Evolutionary conservation across 495 filamentous ascomycete genomes (phyloP).

Genomic region (Beverwykella pulmonaria): DNA sequence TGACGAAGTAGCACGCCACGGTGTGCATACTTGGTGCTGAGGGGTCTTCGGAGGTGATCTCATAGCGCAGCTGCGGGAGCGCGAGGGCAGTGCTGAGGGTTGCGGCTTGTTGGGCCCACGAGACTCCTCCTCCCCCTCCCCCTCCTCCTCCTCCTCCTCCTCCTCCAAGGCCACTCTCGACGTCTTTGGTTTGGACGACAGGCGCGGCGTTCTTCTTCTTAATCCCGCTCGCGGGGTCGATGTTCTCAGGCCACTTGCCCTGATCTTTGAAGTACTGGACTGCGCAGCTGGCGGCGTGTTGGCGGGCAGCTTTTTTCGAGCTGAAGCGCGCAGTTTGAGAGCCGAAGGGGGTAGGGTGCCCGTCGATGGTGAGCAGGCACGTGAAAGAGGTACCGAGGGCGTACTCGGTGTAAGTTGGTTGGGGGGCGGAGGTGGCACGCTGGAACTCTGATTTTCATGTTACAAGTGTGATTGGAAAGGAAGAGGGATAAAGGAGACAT

Average conservation of each 20-base stretch:
- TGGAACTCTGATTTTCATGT: slow-evolving; percentile 21
- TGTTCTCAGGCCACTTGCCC: slow-evolving; percentile 26
- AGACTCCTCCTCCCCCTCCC: background rate
- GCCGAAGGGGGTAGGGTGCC: slow-evolving; percentile 35
- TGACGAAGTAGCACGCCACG: slow-evolving; percentile 33
- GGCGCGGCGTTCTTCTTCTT: slow-evolving; percentile 24
- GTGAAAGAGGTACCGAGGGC: slow-evolving; percentile 23
- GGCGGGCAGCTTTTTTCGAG: slow-evolving; percentile 37
- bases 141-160: background rate
- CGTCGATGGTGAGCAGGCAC: slow-evolving; percentile 27
- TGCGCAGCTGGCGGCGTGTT: slow-evolving; percentile 37
- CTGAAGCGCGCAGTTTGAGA: slow-evolving; percentile 10
- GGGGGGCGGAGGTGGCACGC: background rate
- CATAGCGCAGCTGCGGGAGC: background rate
- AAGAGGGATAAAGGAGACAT: slow-evolving; percentile 6
- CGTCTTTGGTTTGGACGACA: background rate
- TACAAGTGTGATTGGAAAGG: background rate
- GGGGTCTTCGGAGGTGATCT: background rate
- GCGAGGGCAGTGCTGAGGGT: background rate
- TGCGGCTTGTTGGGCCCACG: slow-evolving; percentile 6
- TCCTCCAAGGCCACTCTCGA: background rate
- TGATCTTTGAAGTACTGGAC: slow-evolving; percentile 38
- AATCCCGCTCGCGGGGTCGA: slow-evolving; percentile 14
- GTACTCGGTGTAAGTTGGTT: slow-evolving; percentile 29
- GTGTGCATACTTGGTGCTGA: slow-evolving; percentile 32